These are phyloP conservation scores for Vachellia pachyceras DNA, from an alignment of 306 rosid species.

Conservation along the genomic window DNA sequence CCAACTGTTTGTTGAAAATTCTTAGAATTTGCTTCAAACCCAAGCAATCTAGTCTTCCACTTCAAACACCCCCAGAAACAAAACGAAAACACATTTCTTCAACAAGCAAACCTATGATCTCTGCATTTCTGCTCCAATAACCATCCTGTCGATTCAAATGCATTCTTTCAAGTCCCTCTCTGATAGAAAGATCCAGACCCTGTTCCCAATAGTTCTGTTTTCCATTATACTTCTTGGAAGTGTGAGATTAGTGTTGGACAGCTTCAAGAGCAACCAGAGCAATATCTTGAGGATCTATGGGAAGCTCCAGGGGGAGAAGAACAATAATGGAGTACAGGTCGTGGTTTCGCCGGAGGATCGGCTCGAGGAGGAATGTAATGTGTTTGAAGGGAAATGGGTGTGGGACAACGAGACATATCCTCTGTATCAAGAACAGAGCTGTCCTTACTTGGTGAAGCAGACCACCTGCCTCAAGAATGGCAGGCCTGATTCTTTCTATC, in stretches of 20 bases:
- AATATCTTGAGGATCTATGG: conserved; percentile 43
- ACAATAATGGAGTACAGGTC: conserved; percentile 37
- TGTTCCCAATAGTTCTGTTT: conserved; percentile 65
- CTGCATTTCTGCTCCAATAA: background rate
- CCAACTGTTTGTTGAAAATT: conserved; percentile 80
- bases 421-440: conserved; percentile 74
- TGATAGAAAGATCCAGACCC: conserved; percentile 58
- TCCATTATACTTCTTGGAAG: conserved; percentile 68
- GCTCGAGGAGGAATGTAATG: conserved; percentile 62
- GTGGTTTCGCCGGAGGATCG: conserved; percentile 62
- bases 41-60: conserved; percentile 44
- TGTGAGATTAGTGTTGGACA: conserved; percentile 61
- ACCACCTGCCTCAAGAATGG: conserved; percentile 88
- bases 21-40: conserved; percentile 51
- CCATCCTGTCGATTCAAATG: conserved; percentile 46
- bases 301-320: conserved; percentile 43
- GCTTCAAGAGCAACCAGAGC: conserved; percentile 61
- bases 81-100: background rate
- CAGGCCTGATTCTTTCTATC: conserved; percentile 81
- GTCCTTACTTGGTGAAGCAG: conserved; percentile 88
- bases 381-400: conserved; percentile 86
- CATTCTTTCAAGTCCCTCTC: conserved; percentile 39
- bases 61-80: conserved; percentile 9
- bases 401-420: conserved; percentile 85
- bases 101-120: background rate